Evolutionary conservation across 2,329 filamentous ascomycete species (phyloP), one percentile per base, ranked within the genome.

Genomic region (Diaporthe helianthi): DNA sequence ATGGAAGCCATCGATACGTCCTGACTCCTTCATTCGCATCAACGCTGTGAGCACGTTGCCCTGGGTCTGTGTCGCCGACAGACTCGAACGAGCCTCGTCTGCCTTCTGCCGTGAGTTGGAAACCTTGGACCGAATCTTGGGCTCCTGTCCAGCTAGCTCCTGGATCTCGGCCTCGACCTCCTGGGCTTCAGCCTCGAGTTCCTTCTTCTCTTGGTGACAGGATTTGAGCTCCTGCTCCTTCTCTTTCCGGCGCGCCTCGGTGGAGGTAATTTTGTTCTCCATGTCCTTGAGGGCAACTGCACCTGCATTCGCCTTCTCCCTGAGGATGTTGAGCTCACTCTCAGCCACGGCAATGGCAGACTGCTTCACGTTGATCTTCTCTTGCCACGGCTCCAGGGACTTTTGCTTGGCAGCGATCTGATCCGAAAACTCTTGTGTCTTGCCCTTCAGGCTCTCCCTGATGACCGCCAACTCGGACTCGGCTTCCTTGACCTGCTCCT

Each of bases 1-100:
- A 76, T 99, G 94, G 81, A 99, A 99, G 2, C 97, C 96, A 76
- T 98, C 94, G 72, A 99, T 97, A 78, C 96, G 92, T 15, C 96
- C 96, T 26, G 96, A 98, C 76, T 98, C 96, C 76, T 93, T 96
- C 81, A 99, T 89, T 60, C 96, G 91, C 92, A 98, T 97, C 36
- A 99, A 83, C 0, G 94, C 95, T 44, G 92, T 91, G 67, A 98
- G 86, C 4, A 99, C 96, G 72, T 96, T 97, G 73, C 96, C 93
- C 73, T 97, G 93, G 15, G 93, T 97, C 78, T 98, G 95, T 0
- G 92, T 97, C 72, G 91, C 93, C 2, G 94, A 92, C 58, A 99
- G 85, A 78, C 92, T 98, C 4, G 94, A 94, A 71, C 93, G 90
- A 24, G 96, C 96, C 80, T 99, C 97, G 72, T 99, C 96, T 6